phyloP scores from a whole-genome alignment of 176 grass and related monocot species.

The Eremochloa ophiuroides region DNA sequence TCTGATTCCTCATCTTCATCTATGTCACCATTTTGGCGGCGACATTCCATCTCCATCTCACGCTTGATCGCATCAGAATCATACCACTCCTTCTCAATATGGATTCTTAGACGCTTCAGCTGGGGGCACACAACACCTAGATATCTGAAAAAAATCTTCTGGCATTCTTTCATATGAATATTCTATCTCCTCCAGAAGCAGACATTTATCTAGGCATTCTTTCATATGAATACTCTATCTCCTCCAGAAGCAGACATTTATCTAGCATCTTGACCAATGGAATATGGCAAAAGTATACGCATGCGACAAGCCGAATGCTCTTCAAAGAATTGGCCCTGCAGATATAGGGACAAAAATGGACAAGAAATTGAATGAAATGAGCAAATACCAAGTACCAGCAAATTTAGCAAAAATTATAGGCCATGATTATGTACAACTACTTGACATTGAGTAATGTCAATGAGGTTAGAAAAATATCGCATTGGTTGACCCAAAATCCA shows the following conservation, averaged over 20 bases:
- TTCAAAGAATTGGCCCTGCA: slow-evolving; percentile 37
- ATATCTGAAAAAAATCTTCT: neutral
- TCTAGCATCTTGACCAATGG: neutral
- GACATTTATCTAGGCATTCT: no score
- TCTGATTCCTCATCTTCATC: slow-evolving; percentile 1
- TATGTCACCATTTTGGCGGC: neutral
- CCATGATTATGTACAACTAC: neutral
- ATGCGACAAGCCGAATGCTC: slow-evolving; percentile 34
- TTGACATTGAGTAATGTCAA: neutral
- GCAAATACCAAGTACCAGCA: no score
- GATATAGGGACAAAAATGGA: neutral
- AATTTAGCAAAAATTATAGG: no score
- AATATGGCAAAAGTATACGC: neutral
- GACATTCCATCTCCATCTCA: slow-evolving; percentile 5
- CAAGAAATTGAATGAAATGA: neutral
- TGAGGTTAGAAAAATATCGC: neutral
- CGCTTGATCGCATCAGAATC: neutral
- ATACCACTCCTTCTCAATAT: neutral
- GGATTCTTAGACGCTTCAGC: slow-evolving; percentile 33
- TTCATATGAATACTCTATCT: slow-evolving; percentile 41
- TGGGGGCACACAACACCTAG: slow-evolving; percentile 18
- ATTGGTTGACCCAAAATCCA: neutral
- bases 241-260: slow-evolving; percentile 37
- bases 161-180: neutral
- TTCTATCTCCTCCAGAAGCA: no score